Conservation (phyloP, 768 basidiomycete species). For the Pleurotus cornucopiae region DNA sequence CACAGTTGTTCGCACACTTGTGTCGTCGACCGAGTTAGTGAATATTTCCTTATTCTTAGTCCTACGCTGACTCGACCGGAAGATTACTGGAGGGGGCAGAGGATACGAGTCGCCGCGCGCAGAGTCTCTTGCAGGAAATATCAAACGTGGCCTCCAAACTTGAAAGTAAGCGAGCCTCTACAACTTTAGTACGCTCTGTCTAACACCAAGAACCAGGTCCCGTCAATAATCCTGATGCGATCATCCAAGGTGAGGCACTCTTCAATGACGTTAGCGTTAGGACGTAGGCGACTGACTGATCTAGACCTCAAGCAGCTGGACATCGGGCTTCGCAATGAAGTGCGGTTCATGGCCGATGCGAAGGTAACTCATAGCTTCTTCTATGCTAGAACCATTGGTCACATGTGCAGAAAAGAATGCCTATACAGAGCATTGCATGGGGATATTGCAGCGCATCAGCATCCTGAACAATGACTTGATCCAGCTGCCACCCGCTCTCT, state of each 20-base stretch:
- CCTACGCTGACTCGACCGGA: not conserved
- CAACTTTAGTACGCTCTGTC: not conserved
- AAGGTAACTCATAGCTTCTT: constrained; percentile 36
- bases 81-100: constrained; percentile 64
- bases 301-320: constrained; percentile 66
- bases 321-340: constrained; percentile 53
- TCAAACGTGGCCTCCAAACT: constrained; percentile 43
- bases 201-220: constrained; percentile 29
- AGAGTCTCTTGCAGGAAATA: constrained; percentile 56
- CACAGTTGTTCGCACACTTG: constrained; percentile 49
- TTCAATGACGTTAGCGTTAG: not conserved
- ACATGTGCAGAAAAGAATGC: constrained; percentile 49
- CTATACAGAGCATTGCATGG: constrained; percentile 64
- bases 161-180: constrained; percentile 37
- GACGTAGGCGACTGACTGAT: not conserved
- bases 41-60: not conserved
- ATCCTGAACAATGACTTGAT: constrained; percentile 79
- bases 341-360: constrained; percentile 48
- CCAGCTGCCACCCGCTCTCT: constrained; percentile 61
- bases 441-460: constrained; percentile 71
- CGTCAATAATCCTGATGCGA: constrained; percentile 41
- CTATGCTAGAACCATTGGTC: constrained; percentile 12
- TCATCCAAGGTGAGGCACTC: constrained; percentile 44
- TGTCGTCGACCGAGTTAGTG: constrained; percentile 43
- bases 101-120: constrained; percentile 47